Conservation (phyloP, 2,329 filamentous ascomycete genomes). For the Clonostachys rosea region DNA sequence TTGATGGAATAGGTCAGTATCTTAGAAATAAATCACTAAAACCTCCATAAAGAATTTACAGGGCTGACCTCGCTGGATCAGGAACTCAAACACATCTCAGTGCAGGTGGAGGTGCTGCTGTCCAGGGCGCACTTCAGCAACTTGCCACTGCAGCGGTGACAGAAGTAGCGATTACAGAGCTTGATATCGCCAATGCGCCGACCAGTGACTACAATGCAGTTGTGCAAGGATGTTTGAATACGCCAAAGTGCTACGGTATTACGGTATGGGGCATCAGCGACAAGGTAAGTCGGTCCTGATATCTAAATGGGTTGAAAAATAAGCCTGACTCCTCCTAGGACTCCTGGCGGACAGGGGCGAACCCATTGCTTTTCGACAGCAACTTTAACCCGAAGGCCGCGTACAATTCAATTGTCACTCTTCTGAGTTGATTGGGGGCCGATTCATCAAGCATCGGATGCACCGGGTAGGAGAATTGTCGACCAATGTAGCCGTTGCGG, state of each 20-base stretch:
- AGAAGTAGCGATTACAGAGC: conserved; percentile 62
- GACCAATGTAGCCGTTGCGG: no score
- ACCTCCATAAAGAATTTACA: no score
- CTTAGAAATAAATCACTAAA: no score
- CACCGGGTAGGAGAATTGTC: no score
- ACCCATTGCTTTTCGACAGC: conserved; percentile 48
- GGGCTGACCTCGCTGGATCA: background rate
- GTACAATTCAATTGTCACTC: conserved; percentile 23
- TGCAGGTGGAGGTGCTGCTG: conserved; percentile 34
- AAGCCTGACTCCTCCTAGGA: conserved; percentile 10
- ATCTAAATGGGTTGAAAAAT: background rate
- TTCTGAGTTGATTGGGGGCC: background rate
- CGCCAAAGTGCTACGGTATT: conserved; percentile 58
- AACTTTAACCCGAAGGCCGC: conserved; percentile 44
- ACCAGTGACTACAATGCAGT: conserved; percentile 54
- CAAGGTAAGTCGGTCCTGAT: conserved; percentile 12
- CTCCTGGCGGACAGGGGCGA: conserved; percentile 44
- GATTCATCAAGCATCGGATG: background rate
- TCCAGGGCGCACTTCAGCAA: conserved; percentile 42
- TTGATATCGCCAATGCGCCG: conserved; percentile 58
- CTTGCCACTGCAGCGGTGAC: conserved; percentile 42
- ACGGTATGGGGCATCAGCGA: conserved; percentile 57
- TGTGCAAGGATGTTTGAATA: conserved; percentile 51
- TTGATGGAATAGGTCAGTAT: conserved; percentile 51
- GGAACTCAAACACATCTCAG: conserved; percentile 50